Evolutionary conservation across 495 filamentous ascomycete genomes (phyloP).

Genomic region (Daldinia concentrica): DNA sequence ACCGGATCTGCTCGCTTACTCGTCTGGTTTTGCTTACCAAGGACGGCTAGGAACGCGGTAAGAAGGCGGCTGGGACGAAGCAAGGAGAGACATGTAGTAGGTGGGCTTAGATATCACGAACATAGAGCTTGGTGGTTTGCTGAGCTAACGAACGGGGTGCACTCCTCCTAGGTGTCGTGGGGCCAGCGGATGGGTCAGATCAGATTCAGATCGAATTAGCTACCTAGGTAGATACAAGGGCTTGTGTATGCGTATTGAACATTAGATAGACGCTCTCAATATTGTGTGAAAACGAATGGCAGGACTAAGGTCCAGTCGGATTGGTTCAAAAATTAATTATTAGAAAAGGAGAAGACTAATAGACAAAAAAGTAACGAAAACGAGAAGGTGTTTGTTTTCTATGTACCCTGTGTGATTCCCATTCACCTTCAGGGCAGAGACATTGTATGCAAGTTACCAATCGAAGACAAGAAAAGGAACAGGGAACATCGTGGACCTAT

Average conservation of each 20-base stretch:
- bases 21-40: conserved; percentile 14
- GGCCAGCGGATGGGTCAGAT: conserved; percentile 14
- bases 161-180: conserved; percentile 20
- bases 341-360: conserved; percentile 6
- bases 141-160: conserved; percentile 31
- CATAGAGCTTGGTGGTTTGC: conserved; percentile 22
- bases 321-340: conserved; percentile 7
- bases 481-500: conserved; percentile 39
- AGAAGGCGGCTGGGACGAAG: conserved; percentile 1
- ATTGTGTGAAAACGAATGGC: conserved; percentile 35
- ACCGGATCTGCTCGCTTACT: conserved; percentile 9
- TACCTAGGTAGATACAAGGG: conserved; percentile 27
- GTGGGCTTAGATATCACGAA: conserved; percentile 22
- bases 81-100: conserved; percentile 10
- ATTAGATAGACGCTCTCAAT: conserved; percentile 11
- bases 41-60: conserved; percentile 14
- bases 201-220: conserved; percentile 17
- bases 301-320: conserved; percentile 2
- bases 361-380: conserved; percentile 20
- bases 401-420: conserved; percentile 10
- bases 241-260: conserved; percentile 19
- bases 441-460: conserved; percentile 42
- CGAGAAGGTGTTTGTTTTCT: conserved; percentile 36
- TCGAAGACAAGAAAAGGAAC: conserved; percentile 27
- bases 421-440: conserved; percentile 26